Base-by-base conservation (phyloP, 306 rosid genomes). In the Comarum palustre region DNA sequence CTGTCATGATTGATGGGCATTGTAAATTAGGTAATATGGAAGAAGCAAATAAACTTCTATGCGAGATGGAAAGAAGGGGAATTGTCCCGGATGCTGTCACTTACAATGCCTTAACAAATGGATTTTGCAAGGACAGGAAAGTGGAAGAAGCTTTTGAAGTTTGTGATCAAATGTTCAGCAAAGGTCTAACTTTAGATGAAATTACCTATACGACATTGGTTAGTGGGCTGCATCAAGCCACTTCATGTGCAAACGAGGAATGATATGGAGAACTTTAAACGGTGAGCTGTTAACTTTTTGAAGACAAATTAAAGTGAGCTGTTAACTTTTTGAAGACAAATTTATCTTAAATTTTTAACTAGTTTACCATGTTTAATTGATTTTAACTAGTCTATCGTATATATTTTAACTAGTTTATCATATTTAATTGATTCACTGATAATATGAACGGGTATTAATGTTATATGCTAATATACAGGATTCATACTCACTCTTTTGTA, bases 1-100 rank as follows among this genome's bases (percentile, higher is more conserved):
- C 64, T 13, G 64, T 58, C 64, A 58, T 58, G 38, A 58, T 58
- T 58, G 64, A 25, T 58, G 64, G 64, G 64, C 38, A 58, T 27
- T 58, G 64, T 58, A 58, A 58, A 58, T n/a, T 58, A 58, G 64
- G 64, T 27, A 58, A 58, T 15, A 58, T 58, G 36, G 38, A 58
- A 58, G 64, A 27, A 58, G 64, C 64, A 58, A 58, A 9, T 15
- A 58, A 58, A 58, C 64, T 58, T 58, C 38, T 27, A 27, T 2
- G 19, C 3, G 38, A 58, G 38, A 58, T 58, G 64, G n/a, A 58
- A 58, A 58, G 14, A 29, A 58, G 27, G n/a, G 38, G 64, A 27
- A 29, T 58, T 27, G 64, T 27, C n/a, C 64, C 64, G 6, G 38
- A 58, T 58, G 64, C 64, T 27, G 64, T 58, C 36, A 58, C 64